Evolutionary conservation across 257 asterid genomes (phyloP), one percentile per base, ranked within the genome.

Genomic region (Leonotis leonurus): DNA sequence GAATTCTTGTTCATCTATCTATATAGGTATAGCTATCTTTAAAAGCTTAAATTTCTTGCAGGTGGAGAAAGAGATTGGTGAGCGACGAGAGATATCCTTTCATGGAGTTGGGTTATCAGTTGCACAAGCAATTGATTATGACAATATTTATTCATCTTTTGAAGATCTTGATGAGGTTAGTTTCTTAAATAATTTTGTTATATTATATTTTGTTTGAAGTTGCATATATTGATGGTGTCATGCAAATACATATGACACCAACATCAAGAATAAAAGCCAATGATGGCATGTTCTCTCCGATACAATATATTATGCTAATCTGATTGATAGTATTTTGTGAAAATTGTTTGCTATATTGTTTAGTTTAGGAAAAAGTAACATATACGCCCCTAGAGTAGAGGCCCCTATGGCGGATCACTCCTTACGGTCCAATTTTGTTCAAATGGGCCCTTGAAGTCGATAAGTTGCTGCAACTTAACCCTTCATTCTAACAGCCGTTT

Each of bases 61-160:
- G 97, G 90, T 90, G 68, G 95, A 90, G 81, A 90, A 87, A 83
- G 92, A 90, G 37, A 81, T 90, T 49, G 96, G 97, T 24, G 97
- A 90, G 85, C 82, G 80, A 76, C 76, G 97, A 77, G 52, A 77
- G 52, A 79, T 90, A 62, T 83, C 88, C 52, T 90, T 80, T 73
- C 96, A 90, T 73, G 97, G 97, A 30, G 71, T 70, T 70, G 97
- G 97, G 76, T 25, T 90, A 70, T 90, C 97, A 16, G 84, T 75
- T 70, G 95, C 77, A 30, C 83, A 85, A 10, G 66, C 65, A 62
- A 71, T 90, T 69, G 75, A 68, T 68, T 83, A 73, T 65, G 56
- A 73, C 58, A 84, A 82, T 65, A 29, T 80, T n/a, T 69, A 82
- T 65, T 73, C 85, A 48, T 67, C 88, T 48, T 57, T 65, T 48